phyloP scores from a whole-genome alignment of 129 eudicot genomes.

The Daucus carota region DH1_v3.0 NC_030389.2:32443001-32443500 shows the following conservation, averaged over 20 bases:
- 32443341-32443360: conserved; percentile 61
- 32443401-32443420: neutral
- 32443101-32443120: conserved; percentile 9
- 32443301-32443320: conserved; percentile 56
- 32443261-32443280: conserved; percentile 46
- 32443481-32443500: conserved; percentile 11
- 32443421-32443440: neutral
- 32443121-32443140: conserved; percentile 10
- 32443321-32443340: conserved; percentile 94
- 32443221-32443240: conserved; percentile 4
- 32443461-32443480: conserved; percentile 17
- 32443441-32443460: neutral
- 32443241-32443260: conserved; percentile 30
- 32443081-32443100: neutral
- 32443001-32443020: conserved; percentile 85
- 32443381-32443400: conserved; percentile 41
- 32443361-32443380: conserved; percentile 96
- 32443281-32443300: conserved; percentile 39
- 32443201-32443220: conserved; percentile 73
- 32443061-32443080: neutral
- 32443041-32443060: conserved; percentile 31
- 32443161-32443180: conserved; percentile 41
- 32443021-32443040: conserved; percentile 60
- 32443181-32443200: conserved; percentile 49
- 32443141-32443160: conserved; percentile 32